Base-by-base conservation (phyloP, 225 moss, liverwort and hornwort species). In the Lunularia cruciata region DNA sequence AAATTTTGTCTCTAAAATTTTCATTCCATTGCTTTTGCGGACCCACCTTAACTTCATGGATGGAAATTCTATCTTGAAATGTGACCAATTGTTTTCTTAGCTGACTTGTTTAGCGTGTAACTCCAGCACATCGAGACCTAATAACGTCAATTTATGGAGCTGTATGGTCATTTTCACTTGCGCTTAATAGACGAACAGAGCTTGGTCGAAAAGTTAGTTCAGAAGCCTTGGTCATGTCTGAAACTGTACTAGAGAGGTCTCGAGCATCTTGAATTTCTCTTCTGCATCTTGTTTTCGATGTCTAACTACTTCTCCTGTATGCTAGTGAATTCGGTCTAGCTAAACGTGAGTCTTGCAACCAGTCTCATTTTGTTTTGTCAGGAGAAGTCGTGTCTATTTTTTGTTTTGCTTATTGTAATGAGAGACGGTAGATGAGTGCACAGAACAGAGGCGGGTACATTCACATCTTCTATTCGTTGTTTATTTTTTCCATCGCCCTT, bases 401-500 rank as follows among this genome's bases (percentile, higher is more conserved):
- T 65, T 40, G 37, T 60, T 73, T 73, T 52, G 57, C 48, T 73
- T 35, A 27, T 73, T 68, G 42, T 65, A 52, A 72, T 45, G 60
- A 66, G 54, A 60, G 48, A 40, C 57, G 27, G 66, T 51, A 74
- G 62, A 66, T 33, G 71, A 77, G 71, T 67, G 63, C 73, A 80
- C 73, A 57, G 74, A 73, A 43, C 53, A 53, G 63, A 74, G 57
- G 70, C 48, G 68, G 75, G 75, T 65, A 69, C 63, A 56, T 70
- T 72, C 77, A 74, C 76, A 82, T 68, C 76, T 74, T 79, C 82
- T 82, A 78, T 78, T 82, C 68, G 77, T 83, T 83, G 80, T 80
- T 86, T 83, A 80, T 86, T 86, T 80, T 83, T 83, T 78, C 77
- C 73, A 47, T 83, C 75, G 72, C 81, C 80, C 74, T 83, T 75